Percentiles rank a stretch among this genome's conserved stretches.
These are phyloP conservation scores for Eucalyptus lansdowneana DNA, from an alignment of 345 rosid genomes.

Conservation along the genomic window DNA sequence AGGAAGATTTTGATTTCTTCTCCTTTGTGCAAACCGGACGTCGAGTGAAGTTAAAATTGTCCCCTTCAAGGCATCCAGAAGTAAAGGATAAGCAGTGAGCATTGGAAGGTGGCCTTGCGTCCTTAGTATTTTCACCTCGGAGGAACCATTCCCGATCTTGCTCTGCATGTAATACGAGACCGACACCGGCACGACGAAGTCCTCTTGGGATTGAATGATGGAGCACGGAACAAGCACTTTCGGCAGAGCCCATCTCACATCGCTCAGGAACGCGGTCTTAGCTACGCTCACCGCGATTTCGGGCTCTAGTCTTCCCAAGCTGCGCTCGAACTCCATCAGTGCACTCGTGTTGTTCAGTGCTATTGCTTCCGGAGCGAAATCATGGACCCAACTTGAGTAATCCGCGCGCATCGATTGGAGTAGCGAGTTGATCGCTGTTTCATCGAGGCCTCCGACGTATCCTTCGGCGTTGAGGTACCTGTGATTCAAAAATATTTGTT, in stretches of 20 bases:
- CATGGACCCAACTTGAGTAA: slow-evolving; percentile 1
- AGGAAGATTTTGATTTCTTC: neutral
- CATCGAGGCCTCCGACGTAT: slow-evolving; percentile 11
- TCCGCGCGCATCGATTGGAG: neutral
- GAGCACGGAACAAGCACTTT: slow-evolving; percentile 11
- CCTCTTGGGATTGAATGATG: slow-evolving; percentile 12
- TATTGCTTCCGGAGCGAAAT: slow-evolving; percentile 3
- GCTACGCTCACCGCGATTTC: neutral
- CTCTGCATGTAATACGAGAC: slow-evolving; percentile 11
- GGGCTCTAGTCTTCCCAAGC: slow-evolving; percentile 4
- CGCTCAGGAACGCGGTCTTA: slow-evolving; percentile 7
- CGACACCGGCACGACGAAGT: neutral
- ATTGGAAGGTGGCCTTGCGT: slow-evolving; percentile 14
- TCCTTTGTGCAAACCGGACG: neutral
- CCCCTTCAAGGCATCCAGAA: neutral
- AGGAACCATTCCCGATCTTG: neutral
- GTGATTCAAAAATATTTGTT: neutral
- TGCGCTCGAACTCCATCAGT: neutral
- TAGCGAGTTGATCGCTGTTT: neutral
- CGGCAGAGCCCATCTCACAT: slow-evolving; percentile 3
- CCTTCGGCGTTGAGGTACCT: slow-evolving; percentile 14
- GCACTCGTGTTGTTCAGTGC: neutral
- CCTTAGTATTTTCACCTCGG: slow-evolving; percentile 4
- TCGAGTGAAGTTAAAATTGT: neutral
- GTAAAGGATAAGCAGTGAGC: slow-evolving; percentile 6